Evolutionary conservation across 2,329 filamentous ascomycete genomes (phyloP), one percentile per base, ranked within the genome.

Genomic region (Diplodia corticola): DNA sequence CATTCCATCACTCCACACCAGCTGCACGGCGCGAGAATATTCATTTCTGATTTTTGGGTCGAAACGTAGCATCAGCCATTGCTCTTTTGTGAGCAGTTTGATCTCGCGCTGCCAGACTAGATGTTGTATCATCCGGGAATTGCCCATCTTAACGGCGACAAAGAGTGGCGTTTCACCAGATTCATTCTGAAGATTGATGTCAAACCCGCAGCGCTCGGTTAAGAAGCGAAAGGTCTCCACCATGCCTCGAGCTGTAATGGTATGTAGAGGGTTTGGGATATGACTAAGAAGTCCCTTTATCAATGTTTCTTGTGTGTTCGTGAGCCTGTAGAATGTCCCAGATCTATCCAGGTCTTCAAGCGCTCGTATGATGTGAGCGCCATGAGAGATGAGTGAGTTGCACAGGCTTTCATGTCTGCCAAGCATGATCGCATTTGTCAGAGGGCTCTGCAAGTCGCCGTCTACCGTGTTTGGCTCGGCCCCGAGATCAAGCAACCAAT

Each of bases 311-410:
- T 3, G 1, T 35, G 10, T n/a, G n/a, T n/a, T n/a, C n/a, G n/a
- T n/a, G n/a, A n/a, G n/a, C n/a, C n/a, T n/a, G n/a, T n/a, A n/a
- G n/a, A n/a, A n/a, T n/a, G n/a, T n/a, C n/a, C n/a, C n/a, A n/a
- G n/a, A 1, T 33, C 2, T 33, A 9, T 6, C 30, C 30, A 2
- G 1, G n/a, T n/a, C n/a, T 35, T n/a, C 15, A 9, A 44, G 37
- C 5, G 1, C 37, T 44, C 3, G 0, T 2, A n/a, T 0, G 5
- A 44, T 4, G 0, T 6, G 4, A 3, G 5, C 17, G 17, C 37
- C 37, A n/a, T 6, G 10, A 2, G 12, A 44, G 4, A 37, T 15
- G 17, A 44, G 2, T 17, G 17, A n/a, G 6, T n/a, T 1, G 5
- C 37, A 44, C 5, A 44, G 4, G 1, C n/a, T 7, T 5, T 44